Base-by-base conservation (phyloP, 805 yeast species). In the Starmerella roubikii region DNA sequence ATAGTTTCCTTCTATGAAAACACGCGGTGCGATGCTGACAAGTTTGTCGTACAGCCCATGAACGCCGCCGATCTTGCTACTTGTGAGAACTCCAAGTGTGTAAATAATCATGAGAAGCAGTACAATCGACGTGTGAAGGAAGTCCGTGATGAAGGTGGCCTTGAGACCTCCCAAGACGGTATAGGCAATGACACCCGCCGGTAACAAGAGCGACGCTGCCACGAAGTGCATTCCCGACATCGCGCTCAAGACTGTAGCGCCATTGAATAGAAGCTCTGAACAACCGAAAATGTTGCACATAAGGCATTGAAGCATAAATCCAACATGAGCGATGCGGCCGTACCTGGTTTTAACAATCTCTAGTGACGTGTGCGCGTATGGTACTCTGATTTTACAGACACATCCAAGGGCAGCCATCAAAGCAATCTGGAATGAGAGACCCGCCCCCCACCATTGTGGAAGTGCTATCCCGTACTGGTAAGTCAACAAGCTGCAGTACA, bases 81-180 rank as follows among this genome's bases (percentile, higher is more conserved):
- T 59, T 10, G 60, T 49, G 41, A 59, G 67, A 5, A 59, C 55
- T 7, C 54, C 55, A 47, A 57, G 66, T 9, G 49, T 50, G 4
- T 61, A 42, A 6, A 58, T 52, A 19, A 66, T 44, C 12, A 67
- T 53, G 18, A 67, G 57, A 19, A 61, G 46, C 42, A 62, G 64
- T 32, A 68, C 61, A 37, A 68, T 62, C 23, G 66, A 67, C 0
- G 72, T 65, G 50, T 68, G 74, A 35, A 65, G 61, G 65, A 68
- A 69, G 47, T 69, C 74, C 5, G 74, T 65, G 27, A 69, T 53
- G 46, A 69, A 69, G 3, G 75, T 70, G 6, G 73, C 67, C 42
- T 65, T 67, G 28, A 70, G 53, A 9, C 74, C 75, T 32, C 74
- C 74, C 27, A 65, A 58, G 6, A 65, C 57, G 0, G 74, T 70